A percentile compares a stretch with the other conserved stretches of the same genome.
These are phyloP conservation scores for Scedosporium boydii DNA, from an alignment of 2,329 filamentous ascomycete species.

Conservation along the genomic window DNA sequence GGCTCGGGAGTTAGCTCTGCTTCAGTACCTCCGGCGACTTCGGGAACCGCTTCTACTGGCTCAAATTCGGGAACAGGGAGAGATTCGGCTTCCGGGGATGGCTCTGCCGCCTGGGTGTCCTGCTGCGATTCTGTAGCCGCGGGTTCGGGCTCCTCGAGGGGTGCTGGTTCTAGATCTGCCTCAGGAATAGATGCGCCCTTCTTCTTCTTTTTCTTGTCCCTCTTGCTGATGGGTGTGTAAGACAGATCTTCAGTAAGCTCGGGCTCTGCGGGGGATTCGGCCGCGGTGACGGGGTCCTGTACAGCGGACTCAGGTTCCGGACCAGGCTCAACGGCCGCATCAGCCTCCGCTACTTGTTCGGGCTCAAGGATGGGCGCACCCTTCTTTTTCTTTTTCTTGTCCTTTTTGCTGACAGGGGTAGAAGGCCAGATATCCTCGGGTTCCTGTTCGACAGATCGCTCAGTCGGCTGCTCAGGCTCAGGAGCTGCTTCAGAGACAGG, in stretches of 20 bases:
- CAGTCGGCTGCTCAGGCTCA: neutral
- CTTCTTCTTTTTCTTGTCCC: neutral
- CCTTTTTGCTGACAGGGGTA: neutral
- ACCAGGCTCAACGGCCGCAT: neutral
- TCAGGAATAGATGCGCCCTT: neutral
- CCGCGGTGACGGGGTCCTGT: no score
- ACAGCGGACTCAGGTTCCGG: no score
- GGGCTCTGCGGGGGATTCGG: neutral
- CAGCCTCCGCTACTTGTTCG: neutral
- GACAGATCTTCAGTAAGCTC: neutral
- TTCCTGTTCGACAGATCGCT: neutral
- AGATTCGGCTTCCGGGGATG: neutral
- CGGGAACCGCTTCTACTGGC: neutral
- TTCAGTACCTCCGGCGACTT: neutral
- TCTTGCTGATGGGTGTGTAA: neutral
- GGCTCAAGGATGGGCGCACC: neutral
- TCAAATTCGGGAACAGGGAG: neutral
- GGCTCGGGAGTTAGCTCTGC: neutral
- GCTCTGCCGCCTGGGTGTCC: neutral
- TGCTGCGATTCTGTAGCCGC: neutral
- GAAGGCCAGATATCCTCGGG: neutral
- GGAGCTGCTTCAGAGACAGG: neutral
- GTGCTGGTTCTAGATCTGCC: neutral
- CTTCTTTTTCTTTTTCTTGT: neutral
- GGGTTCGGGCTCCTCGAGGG: neutral